phyloP scores from a whole-genome alignment of 2,329 filamentous ascomycete genomes.

The Chaetomiaceae sp. region DNA sequence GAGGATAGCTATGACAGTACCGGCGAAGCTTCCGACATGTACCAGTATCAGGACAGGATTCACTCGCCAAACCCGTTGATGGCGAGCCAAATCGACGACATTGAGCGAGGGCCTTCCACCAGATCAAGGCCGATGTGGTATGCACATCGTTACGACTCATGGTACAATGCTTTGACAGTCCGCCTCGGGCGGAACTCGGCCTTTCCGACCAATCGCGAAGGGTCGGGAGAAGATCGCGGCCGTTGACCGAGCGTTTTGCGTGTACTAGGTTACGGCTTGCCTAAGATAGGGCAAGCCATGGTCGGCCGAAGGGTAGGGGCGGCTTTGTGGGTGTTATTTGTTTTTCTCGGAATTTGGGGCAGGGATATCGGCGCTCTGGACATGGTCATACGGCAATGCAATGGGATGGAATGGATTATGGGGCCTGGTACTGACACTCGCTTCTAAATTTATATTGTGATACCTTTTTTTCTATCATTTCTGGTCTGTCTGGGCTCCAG shows the following conservation, averaged over 20 bases:
- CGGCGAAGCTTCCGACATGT: conserved; percentile 21
- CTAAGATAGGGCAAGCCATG: neutral
- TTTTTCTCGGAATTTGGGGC: conserved; percentile 2
- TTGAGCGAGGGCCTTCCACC: conserved; percentile 13
- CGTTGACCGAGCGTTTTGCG: neutral
- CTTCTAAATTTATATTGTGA: conserved; percentile 14
- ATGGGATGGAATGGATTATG: neutral
- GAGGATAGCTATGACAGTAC: conserved; percentile 50
- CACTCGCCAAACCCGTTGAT: conserved; percentile 2
- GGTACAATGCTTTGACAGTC: conserved; percentile 12
- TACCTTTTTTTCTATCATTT: conserved; percentile 15
- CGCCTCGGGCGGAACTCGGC: conserved; percentile 13
- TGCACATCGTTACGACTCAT: conserved; percentile 8
- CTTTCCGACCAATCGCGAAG: conserved; percentile 1
- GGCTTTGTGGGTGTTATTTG: neutral
- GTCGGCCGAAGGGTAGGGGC: too few relatives aligned
- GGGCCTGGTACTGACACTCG: conserved; percentile 6
- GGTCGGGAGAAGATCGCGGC: neutral
- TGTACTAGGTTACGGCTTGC: neutral
- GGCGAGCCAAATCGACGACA: conserved; percentile 9
- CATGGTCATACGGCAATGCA: neutral
- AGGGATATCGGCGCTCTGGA: conserved; percentile 11
- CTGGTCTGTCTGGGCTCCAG: neutral
- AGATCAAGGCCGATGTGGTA: conserved; percentile 6
- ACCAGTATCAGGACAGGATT: neutral